phyloP scores from a whole-genome alignment of 2,329 filamentous ascomycete genomes.

The Torrubiella hemipterigena region DNA sequence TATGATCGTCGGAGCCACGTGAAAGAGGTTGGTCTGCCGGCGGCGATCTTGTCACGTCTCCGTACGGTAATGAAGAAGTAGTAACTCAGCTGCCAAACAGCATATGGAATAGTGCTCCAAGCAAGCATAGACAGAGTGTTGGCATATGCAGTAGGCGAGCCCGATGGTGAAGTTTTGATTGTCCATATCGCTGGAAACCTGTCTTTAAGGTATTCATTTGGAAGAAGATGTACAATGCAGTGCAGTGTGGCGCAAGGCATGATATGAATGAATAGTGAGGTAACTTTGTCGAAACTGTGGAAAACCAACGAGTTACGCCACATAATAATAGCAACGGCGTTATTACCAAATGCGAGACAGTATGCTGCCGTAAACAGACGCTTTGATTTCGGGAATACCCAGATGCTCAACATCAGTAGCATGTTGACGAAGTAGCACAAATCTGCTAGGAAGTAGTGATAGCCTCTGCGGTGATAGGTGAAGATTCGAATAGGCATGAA shows the following conservation, averaged over 20 bases:
- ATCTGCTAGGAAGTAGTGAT: conserved; percentile 94
- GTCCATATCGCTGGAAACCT: conserved; percentile 78
- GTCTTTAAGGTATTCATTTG: conserved; percentile 48
- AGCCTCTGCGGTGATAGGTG: conserved; percentile 81
- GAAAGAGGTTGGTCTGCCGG: conserved; percentile 89
- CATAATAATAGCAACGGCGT: conserved; percentile 95
- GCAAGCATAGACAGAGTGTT: conserved; percentile 73
- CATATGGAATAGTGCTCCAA: conserved; percentile 90
- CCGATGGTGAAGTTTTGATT: conserved; percentile 57
- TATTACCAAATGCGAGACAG: conserved; percentile 90
- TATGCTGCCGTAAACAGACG: conserved; percentile 85
- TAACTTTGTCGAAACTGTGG: conserved; percentile 96
- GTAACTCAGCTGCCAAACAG: conserved; percentile 84
- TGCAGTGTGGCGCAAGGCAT: conserved; percentile 95
- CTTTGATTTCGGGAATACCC: conserved; percentile 84
- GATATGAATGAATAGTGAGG: conserved; percentile 97
- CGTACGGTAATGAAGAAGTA: conserved; percentile 94
- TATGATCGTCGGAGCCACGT: conserved; percentile 94
- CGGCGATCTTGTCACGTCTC: conserved; percentile 89
- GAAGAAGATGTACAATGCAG: conserved; percentile 75
- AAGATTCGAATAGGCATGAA: conserved; percentile 96
- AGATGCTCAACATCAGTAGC: conserved; percentile 68
- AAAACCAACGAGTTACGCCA: conserved; percentile 98
- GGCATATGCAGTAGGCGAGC: conserved; percentile 69
- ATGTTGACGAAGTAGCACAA: conserved; percentile 98